Conservation (phyloP, 768 basidiomycete genomes). For the Asterophora parasitica region DNA sequence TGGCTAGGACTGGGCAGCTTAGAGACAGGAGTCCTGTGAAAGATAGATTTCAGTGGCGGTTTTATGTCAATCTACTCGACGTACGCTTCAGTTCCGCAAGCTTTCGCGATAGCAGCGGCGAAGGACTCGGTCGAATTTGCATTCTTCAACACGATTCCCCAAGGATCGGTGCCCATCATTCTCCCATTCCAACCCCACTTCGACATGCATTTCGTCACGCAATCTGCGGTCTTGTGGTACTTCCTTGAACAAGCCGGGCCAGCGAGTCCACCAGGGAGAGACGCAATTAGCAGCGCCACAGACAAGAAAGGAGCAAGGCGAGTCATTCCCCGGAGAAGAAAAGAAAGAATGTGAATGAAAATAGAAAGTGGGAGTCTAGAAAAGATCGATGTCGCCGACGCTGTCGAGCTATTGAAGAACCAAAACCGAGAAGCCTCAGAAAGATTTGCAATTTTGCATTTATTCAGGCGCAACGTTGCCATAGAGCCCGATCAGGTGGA, state of each 20-base stretch:
- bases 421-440: constrained; percentile 1
- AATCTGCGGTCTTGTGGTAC: constrained; percentile 29
- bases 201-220: constrained; percentile 33
- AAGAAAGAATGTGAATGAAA: constrained; percentile 23
- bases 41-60: neutral
- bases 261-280: constrained; percentile 36
- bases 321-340: constrained; percentile 27
- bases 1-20: constrained; percentile 16
- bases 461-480: constrained; percentile 15
- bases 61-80: neutral
- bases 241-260: constrained; percentile 43
- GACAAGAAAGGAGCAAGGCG: constrained; percentile 30
- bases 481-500: constrained; percentile 17
- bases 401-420: constrained; percentile 4
- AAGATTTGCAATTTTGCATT: constrained; percentile 6
- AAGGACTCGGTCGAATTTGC: constrained; percentile 25
- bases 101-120: constrained; percentile 33
- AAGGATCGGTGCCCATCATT: constrained; percentile 50
- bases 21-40: constrained; percentile 11
- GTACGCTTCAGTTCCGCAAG: constrained; percentile 32
- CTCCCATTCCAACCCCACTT: constrained; percentile 45
- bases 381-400: neutral
- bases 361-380: constrained; percentile 13
- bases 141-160: constrained; percentile 48
- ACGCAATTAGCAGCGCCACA: constrained; percentile 27